Conservation (phyloP, 2,329 filamentous ascomycete species). For the Talaromyces sp. region DNA sequence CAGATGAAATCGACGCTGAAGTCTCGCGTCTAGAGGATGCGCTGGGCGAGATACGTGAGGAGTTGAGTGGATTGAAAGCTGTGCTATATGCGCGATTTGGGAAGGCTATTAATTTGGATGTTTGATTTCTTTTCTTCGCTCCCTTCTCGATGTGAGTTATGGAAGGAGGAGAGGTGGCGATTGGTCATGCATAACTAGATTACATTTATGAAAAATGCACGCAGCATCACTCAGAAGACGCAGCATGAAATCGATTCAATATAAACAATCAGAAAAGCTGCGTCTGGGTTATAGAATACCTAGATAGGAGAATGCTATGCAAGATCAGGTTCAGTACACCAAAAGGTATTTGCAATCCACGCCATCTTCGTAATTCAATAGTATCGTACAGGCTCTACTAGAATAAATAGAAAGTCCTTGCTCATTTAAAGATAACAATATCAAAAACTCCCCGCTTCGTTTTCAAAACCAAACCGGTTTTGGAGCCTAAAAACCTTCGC, state of each 20-base stretch:
- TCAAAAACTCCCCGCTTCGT: not conserved
- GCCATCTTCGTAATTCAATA: not conserved
- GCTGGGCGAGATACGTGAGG: constrained; percentile 69
- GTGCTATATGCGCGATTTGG: constrained; percentile 92
- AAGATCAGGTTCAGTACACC: not conserved
- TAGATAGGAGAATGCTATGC: not conserved
- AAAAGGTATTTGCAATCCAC: not conserved
- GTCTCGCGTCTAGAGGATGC: constrained; percentile 74
- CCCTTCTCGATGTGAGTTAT: not conserved
- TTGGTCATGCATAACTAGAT: not conserved
- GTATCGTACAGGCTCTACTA: constrained; percentile 3
- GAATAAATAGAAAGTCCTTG: not conserved
- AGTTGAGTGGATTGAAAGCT: constrained; percentile 88
- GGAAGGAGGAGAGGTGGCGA: not conserved
- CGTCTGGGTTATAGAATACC: not conserved
- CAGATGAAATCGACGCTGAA: constrained; percentile 71
- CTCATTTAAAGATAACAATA: not conserved
- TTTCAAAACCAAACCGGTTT: not conserved
- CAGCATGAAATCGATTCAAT: not conserved
- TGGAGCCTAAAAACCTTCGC: not conserved
- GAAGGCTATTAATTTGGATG: constrained; percentile 93
- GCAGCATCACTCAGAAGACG: not conserved
- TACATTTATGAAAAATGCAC: not conserved
- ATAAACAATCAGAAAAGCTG: not conserved
- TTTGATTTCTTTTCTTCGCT: constrained; percentile 46